These are phyloP conservation scores for Danielia reshetovae DNA, from an alignment of 805 yeast genomes.

Conservation along the genomic window DNA sequence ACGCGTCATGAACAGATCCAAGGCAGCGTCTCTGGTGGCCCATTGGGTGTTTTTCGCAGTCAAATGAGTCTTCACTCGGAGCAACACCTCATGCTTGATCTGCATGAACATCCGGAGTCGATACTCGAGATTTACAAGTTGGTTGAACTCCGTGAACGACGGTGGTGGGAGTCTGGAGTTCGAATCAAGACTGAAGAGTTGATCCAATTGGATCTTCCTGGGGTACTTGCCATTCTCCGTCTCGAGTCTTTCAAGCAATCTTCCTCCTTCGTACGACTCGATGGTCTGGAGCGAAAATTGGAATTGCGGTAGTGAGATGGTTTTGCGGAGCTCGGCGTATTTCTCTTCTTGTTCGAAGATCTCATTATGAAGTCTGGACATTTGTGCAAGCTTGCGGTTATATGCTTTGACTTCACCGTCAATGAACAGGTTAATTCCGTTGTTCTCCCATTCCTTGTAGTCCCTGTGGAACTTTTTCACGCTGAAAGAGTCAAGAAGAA, in stretches of 20 bases:
- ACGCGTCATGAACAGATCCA: conserved; percentile 27
- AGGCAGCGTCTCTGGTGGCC: conserved; percentile 28
- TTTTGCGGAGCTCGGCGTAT: conserved; percentile 20
- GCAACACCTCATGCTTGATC: conserved; percentile 33
- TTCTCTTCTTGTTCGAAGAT: conserved; percentile 19
- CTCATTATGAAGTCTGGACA: conserved; percentile 25
- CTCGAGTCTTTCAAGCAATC: conserved; percentile 14
- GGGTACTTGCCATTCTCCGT: conserved; percentile 13
- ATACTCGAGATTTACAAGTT: conserved; percentile 31
- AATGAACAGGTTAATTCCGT: conserved; percentile 16
- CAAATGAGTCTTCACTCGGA: conserved; percentile 28
- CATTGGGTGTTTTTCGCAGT: conserved; percentile 30
- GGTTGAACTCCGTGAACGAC: conserved; percentile 24
- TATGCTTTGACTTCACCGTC: conserved; percentile 23
- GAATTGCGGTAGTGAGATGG: conserved; percentile 25
- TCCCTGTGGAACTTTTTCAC: conserved; percentile 28
- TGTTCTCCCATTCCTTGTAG: conserved; percentile 27
- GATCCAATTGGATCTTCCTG: conserved; percentile 10
- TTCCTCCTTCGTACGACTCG: conserved; percentile 19
- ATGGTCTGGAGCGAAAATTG: conserved; percentile 27
- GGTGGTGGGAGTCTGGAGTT: conserved; percentile 23
- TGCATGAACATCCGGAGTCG: conserved; percentile 27
- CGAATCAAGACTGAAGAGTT: conserved; percentile 28
- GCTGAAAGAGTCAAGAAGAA: conserved; percentile 32
- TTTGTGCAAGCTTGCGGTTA: conserved; percentile 27